Evolutionary conservation across 1,284 basidiomycete species (phyloP).

Genomic region (Peniophora sp.): DNA sequence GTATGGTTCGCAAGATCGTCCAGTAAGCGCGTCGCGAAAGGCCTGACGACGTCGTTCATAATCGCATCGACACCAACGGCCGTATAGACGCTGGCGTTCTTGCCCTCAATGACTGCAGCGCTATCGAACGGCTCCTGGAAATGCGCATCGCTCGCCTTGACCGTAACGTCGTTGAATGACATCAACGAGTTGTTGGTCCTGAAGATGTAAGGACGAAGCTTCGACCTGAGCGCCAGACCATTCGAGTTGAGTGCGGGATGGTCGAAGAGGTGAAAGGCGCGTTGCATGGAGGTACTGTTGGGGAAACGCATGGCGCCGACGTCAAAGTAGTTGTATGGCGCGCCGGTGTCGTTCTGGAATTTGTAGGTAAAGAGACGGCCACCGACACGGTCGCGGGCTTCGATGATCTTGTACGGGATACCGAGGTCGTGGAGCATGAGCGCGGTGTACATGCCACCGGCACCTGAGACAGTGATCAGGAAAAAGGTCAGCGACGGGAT

Average conservation of each 20-base stretch:
- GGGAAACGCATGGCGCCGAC: neutral
- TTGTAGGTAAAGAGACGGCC: neutral
- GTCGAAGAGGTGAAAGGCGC: neutral
- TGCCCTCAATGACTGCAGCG: neutral
- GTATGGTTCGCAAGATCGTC: neutral
- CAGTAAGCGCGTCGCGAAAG: neutral
- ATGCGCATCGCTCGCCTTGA: neutral
- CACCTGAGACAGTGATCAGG: neutral
- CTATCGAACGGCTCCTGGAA: neutral
- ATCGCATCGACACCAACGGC: neutral
- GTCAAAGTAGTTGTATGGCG: neutral
- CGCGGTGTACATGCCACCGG: neutral
- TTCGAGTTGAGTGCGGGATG: neutral
- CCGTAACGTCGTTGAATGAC: neutral
- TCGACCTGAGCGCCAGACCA: neutral
- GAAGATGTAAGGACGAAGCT: neutral
- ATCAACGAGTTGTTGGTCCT: neutral
- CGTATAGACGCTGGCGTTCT: neutral
- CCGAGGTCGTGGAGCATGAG: neutral
- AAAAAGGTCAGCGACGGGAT: neutral
- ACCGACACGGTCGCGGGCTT: neutral
- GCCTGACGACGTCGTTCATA: neutral
- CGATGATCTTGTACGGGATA: neutral
- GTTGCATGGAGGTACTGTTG: neutral
- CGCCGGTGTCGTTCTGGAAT: neutral